These are phyloP conservation scores for Astrothelium subdiscretum DNA, from an alignment of 495 filamentous ascomycete species.

Conservation along the genomic window DNA sequence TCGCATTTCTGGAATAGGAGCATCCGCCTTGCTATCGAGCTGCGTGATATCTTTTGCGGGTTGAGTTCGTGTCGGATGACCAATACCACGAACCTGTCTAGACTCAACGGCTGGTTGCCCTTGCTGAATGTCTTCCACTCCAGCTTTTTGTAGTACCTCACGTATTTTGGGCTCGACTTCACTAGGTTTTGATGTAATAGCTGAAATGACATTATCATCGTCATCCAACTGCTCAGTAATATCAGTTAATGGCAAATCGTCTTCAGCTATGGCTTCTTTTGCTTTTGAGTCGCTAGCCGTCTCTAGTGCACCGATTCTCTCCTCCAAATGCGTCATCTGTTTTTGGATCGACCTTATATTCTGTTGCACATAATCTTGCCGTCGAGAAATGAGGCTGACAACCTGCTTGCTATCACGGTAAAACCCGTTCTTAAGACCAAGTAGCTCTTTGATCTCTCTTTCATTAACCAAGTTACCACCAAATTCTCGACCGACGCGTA, in stretches of 20 bases:
- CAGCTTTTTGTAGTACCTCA: slow-evolving; percentile 58
- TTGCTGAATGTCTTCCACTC: slow-evolving; percentile 39
- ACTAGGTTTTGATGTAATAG: slow-evolving; percentile 44
- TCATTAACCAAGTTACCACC: slow-evolving; percentile 45
- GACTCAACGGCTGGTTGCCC: neutral
- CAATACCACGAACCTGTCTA: slow-evolving; percentile 2
- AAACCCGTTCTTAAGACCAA: slow-evolving; percentile 41
- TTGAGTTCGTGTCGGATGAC: neutral
- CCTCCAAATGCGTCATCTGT: slow-evolving; percentile 54
- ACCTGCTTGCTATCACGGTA: slow-evolving; percentile 44
- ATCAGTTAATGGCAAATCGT: slow-evolving; percentile 65
- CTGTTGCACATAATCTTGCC: slow-evolving; percentile 78
- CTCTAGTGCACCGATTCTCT: slow-evolving; percentile 45
- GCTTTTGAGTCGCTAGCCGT: slow-evolving; percentile 5
- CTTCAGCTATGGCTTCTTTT: slow-evolving; percentile 41
- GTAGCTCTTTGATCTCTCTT: slow-evolving; percentile 52
- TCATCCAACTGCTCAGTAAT: slow-evolving; percentile 90
- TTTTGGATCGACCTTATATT: slow-evolving; percentile 63
- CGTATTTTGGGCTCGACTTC: slow-evolving; percentile 49
- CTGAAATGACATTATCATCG: slow-evolving; percentile 67
- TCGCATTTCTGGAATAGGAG: neutral
- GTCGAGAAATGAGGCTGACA: slow-evolving; percentile 54
- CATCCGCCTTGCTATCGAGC: neutral
- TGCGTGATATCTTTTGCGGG: neutral
- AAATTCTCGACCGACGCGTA: slow-evolving; percentile 39